These are phyloP conservation scores for Leishmania arabica DNA, from an alignment of 208 protist species.

Conservation along the genomic window DNA sequence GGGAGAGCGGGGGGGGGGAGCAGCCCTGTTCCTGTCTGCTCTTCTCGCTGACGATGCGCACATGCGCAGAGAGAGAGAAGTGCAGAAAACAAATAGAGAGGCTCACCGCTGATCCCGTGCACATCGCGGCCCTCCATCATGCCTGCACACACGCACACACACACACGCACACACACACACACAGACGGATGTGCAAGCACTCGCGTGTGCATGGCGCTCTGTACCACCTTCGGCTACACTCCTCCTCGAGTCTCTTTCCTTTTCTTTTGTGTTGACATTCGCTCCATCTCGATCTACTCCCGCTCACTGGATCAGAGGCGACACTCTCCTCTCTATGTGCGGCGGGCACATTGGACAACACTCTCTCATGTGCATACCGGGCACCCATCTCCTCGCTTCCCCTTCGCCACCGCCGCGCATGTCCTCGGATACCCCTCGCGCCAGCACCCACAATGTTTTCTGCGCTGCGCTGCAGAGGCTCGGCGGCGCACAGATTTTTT, in stretches of 20 bases:
- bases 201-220: not conserved
- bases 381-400: not conserved
- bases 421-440: not conserved
- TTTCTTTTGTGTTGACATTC: not conserved
- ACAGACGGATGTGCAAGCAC: not conserved
- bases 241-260: not conserved
- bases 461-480: constrained; percentile 14
- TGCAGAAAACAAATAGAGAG: not conserved
- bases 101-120: not conserved
- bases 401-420: not conserved
- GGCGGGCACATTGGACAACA: not conserved
- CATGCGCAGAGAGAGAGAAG: not conserved
- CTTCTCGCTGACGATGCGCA: not conserved
- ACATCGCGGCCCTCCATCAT: not conserved
- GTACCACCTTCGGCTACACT: not conserved
- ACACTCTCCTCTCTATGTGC: not conserved
- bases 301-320: not conserved
- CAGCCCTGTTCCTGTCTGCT: not conserved
- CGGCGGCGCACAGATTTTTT: not conserved
- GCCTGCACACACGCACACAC: not conserved
- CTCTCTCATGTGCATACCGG: not conserved
- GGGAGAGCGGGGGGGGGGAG: not conserved
- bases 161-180: not conserved
- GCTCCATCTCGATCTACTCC: not conserved
- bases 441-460: constrained; percentile 19